Conservation (phyloP, 345 rosid genomes). For the Dimocarpus longan region DNA sequence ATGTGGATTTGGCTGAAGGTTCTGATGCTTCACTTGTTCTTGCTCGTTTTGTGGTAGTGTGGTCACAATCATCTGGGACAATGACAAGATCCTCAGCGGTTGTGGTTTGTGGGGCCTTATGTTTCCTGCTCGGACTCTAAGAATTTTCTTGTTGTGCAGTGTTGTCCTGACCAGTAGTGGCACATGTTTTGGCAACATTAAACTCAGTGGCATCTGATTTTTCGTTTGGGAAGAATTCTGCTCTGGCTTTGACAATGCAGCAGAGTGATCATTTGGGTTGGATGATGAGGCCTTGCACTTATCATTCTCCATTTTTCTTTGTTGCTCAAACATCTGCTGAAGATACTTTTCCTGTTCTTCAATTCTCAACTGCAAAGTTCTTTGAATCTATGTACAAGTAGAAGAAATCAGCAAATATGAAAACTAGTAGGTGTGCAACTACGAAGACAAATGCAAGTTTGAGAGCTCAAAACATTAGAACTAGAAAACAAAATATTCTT, state of each 20-base stretch:
- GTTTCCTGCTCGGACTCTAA: conserved; percentile 14
- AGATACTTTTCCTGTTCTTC: conserved; percentile 84
- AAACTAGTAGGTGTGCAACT: neutral
- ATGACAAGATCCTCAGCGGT: neutral
- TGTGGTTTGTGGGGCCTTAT: conserved; percentile 16
- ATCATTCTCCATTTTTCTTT: conserved; percentile 37
- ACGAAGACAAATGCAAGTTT: neutral
- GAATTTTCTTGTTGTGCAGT: neutral
- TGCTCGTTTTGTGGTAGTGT: conserved; percentile 20
- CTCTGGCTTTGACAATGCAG: neutral
- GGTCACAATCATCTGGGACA: neutral
- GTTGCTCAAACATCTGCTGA: conserved; percentile 65
- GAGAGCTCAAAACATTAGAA: conserved; percentile 20
- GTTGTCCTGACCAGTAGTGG: neutral
- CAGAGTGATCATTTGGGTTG: neutral
- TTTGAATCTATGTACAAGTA: conserved; percentile 63
- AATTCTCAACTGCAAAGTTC: conserved; percentile 71
- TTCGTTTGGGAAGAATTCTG: neutral
- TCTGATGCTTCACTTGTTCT: conserved; percentile 17
- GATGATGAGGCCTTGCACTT: conserved; percentile 22
- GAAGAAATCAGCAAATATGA: neutral
- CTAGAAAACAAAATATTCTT: neutral
- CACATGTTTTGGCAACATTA: conserved; percentile 13
- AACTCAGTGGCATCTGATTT: conserved; percentile 10
- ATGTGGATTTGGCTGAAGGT: neutral